These are phyloP conservation scores for Fusarium avenaceum DNA, from an alignment of 2,329 filamentous ascomycete genomes.

Conservation along the genomic window DNA sequence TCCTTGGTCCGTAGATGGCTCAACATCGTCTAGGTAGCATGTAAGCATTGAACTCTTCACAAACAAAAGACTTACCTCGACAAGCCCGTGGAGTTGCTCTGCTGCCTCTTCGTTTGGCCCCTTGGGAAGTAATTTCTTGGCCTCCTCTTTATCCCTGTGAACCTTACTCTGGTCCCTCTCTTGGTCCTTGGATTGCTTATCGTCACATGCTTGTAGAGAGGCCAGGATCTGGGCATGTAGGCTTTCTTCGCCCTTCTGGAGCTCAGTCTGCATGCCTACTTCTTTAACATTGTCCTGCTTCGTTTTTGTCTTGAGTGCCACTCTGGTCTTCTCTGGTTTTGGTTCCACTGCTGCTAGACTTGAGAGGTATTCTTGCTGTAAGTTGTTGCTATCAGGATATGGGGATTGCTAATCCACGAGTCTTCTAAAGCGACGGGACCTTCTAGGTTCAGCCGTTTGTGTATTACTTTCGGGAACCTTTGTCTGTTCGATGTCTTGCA, in stretches of 20 bases:
- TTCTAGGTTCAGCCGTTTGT: slow-evolving; percentile 18
- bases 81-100: slow-evolving; percentile 40
- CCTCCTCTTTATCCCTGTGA: not conserved
- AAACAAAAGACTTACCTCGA: slow-evolving; percentile 44
- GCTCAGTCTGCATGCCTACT: not conserved
- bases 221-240: slow-evolving; percentile 40
- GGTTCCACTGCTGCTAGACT: slow-evolving; percentile 9
- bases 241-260: slow-evolving; percentile 13
- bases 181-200: not conserved
- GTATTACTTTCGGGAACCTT: slow-evolving; percentile 2
- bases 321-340: not conserved
- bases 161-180: not conserved
- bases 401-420: slow-evolving; percentile 28
- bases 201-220: slow-evolving; percentile 24
- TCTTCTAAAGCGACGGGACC: slow-evolving; percentile 15
- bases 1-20: slow-evolving; percentile 45
- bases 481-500: not conserved
- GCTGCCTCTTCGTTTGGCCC: slow-evolving; percentile 23
- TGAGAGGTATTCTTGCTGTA: slow-evolving; percentile 22
- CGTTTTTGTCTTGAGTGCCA: not conserved
- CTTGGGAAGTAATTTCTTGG: not conserved
- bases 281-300: not conserved
- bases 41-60: slow-evolving; percentile 16
- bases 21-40: slow-evolving; percentile 43
- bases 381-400: slow-evolving; percentile 2